Evolutionary conservation across 805 yeast species (phyloP), one percentile per base, ranked within the genome.

Genomic region (Lachancea sp.): DNA sequence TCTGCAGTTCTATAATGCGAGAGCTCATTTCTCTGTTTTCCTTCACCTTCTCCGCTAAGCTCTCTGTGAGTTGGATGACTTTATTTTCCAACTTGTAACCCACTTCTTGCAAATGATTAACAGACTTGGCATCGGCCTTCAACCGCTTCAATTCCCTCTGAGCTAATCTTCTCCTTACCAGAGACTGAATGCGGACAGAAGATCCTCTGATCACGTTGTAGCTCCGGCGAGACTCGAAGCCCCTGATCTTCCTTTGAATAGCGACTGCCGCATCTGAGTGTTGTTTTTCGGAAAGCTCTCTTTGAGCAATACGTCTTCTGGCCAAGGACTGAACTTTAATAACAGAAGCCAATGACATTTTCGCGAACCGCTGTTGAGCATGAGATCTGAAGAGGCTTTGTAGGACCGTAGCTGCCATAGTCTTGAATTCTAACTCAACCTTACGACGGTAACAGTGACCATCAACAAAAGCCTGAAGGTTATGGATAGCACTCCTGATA

Each of bases 51-150:
- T 78, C 65, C 0, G 95, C 77, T 45, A 90, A 70, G 9, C 82
- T 75, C 56, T 90, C 94, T 3, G 97, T 90, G 51, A 92, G 75
- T 63, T 89, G 95, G 49, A 92, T 88, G n/a, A 94, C 97, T 71
- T 94, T 92, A 65, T 92, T 92, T 64, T 92, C 99, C 55, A 94
- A 74, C 60, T 83, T 78, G 66, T 87, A 92, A 54, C 95, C 88
- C 29, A 86, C 95, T 61, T 90, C 96, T 63, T 86, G 78, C 68
- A 86, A 74, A 58, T 83, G 94, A 59, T 82, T 81, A 33, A 87
- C 95, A 12, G 96, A 86, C 60, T 86, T 86, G 22, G 97, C 96
- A 49, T 92, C 97, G n/a, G 72, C 73, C 59, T 78, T 84, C 61
- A 87, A 69, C 42, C 70, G 64, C 47, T 68, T 65, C 52, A 85